Evolutionary conservation across 176 grass and related monocot genomes (phyloP), one percentile per base, ranked within the genome.

Genomic region (Aechmea fasciata): DNA sequence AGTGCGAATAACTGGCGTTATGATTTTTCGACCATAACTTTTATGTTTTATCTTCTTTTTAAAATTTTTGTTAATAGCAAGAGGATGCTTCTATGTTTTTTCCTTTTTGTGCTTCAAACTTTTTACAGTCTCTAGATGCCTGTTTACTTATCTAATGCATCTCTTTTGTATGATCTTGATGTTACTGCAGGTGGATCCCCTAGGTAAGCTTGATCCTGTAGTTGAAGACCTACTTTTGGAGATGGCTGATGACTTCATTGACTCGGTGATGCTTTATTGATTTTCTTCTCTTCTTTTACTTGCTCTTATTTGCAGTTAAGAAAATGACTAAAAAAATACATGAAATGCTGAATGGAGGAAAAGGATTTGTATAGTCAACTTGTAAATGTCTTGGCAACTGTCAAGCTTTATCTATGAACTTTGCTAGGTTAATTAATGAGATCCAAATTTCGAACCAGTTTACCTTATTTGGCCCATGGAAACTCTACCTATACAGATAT

Each of bases 231-330:
- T 94, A 9, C 69, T 94, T 79, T 80, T 99, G 74, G 84, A 90
- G 63, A 74, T 86, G 13, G 95, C 87, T 73, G 95, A 94, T 72
- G 89, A 87, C 73, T 99, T 94, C 82, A 80, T 99, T 81, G 80
- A 90, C 47, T 99, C 95, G 54, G 95, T 99, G 77, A 85, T 70
- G 48, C 3, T 76, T 51, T 49, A 57, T 62, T 71, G 11, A 68
- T 11, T 64, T 75, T 73, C 63, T 64, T 76, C 33, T 41, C 33
- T 41, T 41, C 0, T 69, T 47, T 49, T 68, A 54, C 52, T 50
- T 61, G 59, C 67, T 23, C 8, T 17, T 25, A 19, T 13, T 59
- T 2, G 3, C 52, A 15, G 18, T 50, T 47, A 53, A 61, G 19
- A 52, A n/a, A 12, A 52, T 65, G 12, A 19, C 14, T 11, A 15